Evolutionary conservation across 768 basidiomycete genomes (phyloP).

Genomic region (Polyporus arcularius): DNA sequence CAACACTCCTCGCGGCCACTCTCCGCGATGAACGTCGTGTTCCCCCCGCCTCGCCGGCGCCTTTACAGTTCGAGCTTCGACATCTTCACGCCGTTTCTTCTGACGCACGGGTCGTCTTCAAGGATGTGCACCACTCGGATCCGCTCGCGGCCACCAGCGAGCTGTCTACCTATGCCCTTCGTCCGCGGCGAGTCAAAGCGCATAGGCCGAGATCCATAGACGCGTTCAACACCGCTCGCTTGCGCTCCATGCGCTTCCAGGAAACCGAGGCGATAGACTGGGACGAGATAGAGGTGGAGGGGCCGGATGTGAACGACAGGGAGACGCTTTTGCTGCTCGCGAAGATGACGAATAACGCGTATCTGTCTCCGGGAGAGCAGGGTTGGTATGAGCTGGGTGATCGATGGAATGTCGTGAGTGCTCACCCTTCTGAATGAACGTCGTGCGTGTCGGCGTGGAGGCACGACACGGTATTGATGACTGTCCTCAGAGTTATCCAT

Average conservation of each 20-base stretch:
- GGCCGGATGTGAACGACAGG: conserved; percentile 76
- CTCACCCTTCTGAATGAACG: background rate
- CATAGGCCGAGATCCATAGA: conserved; percentile 50
- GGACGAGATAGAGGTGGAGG: conserved; percentile 73
- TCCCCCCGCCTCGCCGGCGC: background rate
- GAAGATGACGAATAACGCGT: conserved; percentile 96
- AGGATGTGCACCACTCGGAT: conserved; percentile 42
- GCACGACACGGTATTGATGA: background rate
- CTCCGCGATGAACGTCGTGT: background rate
- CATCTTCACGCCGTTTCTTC: conserved; percentile 65
- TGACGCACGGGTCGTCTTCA: conserved; percentile 59
- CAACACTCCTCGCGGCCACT: conserved; percentile 9
- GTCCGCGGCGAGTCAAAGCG: conserved; percentile 40
- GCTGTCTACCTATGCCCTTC: conserved; percentile 40
- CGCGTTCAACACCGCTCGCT: conserved; percentile 40
- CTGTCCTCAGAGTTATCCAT: conserved; percentile 61
- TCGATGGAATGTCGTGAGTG: conserved; percentile 60
- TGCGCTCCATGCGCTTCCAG: conserved; percentile 29
- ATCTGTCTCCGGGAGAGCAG: conserved; percentile 58
- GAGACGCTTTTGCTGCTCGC: conserved; percentile 80
- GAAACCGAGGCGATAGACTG: conserved; percentile 54
- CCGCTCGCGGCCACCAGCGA: conserved; percentile 12
- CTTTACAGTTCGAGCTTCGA: conserved; percentile 62
- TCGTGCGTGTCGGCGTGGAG: too few species aligned
- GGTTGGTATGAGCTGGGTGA: conserved; percentile 79